These are phyloP conservation scores for Dichotomocladium elegans DNA, from an alignment of 371 early-diverging fungal species.

Conservation along the genomic window DNA sequence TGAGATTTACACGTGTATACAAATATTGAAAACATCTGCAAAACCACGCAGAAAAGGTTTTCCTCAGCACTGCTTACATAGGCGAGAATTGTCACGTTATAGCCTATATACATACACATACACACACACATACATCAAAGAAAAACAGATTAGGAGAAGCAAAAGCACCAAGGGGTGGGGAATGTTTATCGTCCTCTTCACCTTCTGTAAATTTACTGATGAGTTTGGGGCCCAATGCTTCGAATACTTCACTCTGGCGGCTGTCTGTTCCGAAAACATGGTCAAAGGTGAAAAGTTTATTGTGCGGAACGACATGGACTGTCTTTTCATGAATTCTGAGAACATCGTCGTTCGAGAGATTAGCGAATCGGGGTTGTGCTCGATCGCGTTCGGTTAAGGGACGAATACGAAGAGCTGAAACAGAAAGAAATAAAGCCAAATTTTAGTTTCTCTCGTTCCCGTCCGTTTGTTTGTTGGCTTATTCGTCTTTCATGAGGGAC, in stretches of 20 bases:
- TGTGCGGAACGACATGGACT: conserved; percentile 38
- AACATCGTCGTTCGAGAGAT: conserved; percentile 25
- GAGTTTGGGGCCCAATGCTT: conserved; percentile 26
- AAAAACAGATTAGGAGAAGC: not conserved
- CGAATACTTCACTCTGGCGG: conserved; percentile 38
- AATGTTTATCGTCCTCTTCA: conserved; percentile 1
- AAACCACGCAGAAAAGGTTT: conserved; percentile 51
- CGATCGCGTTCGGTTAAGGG: conserved; percentile 45
- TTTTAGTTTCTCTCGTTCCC: too few species aligned
- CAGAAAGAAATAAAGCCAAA: not conserved
- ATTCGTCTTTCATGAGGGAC: conserved; percentile 5
- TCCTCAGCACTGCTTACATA: conserved; percentile 77
- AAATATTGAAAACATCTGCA: conserved; percentile 43
- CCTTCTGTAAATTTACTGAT: conserved; percentile 47
- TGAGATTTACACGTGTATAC: too few species aligned
- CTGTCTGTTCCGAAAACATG: conserved; percentile 42
- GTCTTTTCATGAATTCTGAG: conserved; percentile 35
- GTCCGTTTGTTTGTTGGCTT: not conserved
- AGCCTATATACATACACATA: conserved; percentile 52
- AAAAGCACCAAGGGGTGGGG: not conserved
- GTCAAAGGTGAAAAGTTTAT: conserved; percentile 44
- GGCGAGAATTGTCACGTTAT: conserved; percentile 95
- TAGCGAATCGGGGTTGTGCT: conserved; percentile 39
- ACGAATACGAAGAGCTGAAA: conserved; percentile 38
- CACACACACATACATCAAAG: not conserved